phyloP scores from a whole-genome alignment of 352 stramenopile species.

The Hyphochytrium catenoides region DNA sequence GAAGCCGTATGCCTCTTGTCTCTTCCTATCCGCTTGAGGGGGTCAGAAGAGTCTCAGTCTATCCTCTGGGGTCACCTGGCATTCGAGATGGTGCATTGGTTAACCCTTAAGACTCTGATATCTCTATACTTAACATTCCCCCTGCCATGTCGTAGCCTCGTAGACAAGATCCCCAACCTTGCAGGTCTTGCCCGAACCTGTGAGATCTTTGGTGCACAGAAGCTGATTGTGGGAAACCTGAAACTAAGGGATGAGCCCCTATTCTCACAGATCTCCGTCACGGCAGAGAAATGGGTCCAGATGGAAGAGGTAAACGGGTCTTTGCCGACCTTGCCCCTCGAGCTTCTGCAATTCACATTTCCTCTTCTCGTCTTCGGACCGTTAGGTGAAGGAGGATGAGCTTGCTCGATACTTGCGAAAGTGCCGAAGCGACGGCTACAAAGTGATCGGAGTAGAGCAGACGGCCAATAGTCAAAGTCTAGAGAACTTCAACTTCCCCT shows the following conservation, averaged over 20 bases:
- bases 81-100: no score
- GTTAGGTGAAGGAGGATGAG: slow-evolving; percentile 12
- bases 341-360: no score
- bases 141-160: slow-evolving; percentile 43
- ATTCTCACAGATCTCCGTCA: slow-evolving; percentile 75
- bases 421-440: slow-evolving; percentile 64
- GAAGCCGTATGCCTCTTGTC: no score
- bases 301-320: slow-evolving; percentile 74
- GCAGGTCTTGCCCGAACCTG: slow-evolving; percentile 73
- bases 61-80: no score
- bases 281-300: slow-evolving; percentile 79
- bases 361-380: slow-evolving; percentile 16
- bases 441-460: slow-evolving; percentile 80
- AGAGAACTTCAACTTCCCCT: slow-evolving; percentile 47
- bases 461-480: slow-evolving; percentile 71
- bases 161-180: slow-evolving; percentile 86
- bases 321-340: no score
- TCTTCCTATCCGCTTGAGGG: no score
- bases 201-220: slow-evolving; percentile 79
- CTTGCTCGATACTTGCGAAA: slow-evolving; percentile 22
- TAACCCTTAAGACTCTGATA: no score
- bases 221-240: slow-evolving; percentile 64
- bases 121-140: no score
- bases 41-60: no score
- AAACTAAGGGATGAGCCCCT: slow-evolving; percentile 54